A percentile compares a stretch with the other conserved stretches of the same genome.
These are phyloP conservation scores for Fistulifera pelliculosa DNA, from an alignment of 108 stramenopile species.

Conservation along the genomic window DNA sequence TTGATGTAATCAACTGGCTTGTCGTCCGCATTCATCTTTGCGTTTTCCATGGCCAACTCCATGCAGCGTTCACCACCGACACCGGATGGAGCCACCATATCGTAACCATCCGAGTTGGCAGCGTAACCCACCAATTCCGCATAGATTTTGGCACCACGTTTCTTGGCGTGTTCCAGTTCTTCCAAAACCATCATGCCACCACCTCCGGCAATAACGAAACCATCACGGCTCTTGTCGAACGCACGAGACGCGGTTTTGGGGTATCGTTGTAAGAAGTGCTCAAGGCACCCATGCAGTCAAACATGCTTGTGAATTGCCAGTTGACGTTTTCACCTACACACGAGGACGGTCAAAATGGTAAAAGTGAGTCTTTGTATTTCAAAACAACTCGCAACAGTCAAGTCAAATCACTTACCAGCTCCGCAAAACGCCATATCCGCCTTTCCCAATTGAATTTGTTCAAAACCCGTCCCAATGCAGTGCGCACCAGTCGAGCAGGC, in stretches of 20 bases:
- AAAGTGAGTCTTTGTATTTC: background rate
- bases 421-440: slow-evolving; percentile 86
- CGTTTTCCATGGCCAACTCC: slow-evolving; percentile 84
- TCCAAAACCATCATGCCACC: slow-evolving; percentile 95
- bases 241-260: slow-evolving; percentile 85
- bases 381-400: too few species aligned
- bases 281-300: slow-evolving; percentile 94
- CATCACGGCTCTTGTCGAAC: slow-evolving; percentile 95
- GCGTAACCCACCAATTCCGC: slow-evolving; percentile 96
- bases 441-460: slow-evolving; percentile 87
- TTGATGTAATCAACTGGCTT: slow-evolving; percentile 92
- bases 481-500: slow-evolving; percentile 91
- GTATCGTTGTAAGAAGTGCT: slow-evolving; percentile 85
- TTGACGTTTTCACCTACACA: slow-evolving; percentile 73
- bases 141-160: slow-evolving; percentile 92
- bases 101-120: slow-evolving; percentile 97
- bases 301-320: slow-evolving; percentile 91
- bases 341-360: background rate
- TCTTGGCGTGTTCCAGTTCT: slow-evolving; percentile 93
- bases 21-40: slow-evolving; percentile 45
- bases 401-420: slow-evolving; percentile 71
- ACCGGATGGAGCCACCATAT: slow-evolving; percentile 97
- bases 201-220: slow-evolving; percentile 99
- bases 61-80: slow-evolving; percentile 91
- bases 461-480: slow-evolving; percentile 88